A percentile compares a stretch with the other conserved stretches of the same genome.
These are phyloP conservation scores for Acer negundo DNA, from an alignment of 345 rosid species.

Conservation along the genomic window DNA sequence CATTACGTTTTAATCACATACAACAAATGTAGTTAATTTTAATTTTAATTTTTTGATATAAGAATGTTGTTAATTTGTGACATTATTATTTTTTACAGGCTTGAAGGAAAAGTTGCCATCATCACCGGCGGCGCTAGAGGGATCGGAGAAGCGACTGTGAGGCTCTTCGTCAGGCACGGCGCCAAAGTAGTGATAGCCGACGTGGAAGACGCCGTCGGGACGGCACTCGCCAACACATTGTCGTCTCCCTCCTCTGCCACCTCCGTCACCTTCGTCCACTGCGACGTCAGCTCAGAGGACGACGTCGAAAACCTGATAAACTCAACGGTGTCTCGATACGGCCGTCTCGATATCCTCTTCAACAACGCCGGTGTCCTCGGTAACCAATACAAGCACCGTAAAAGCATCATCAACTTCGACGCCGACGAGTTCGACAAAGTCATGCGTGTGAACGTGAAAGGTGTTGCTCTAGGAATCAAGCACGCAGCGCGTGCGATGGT, in stretches of 20 bases:
- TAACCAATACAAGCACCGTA: conserved; percentile 59
- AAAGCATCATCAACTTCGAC: conserved; percentile 72
- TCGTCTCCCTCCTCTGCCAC: conserved; percentile 39
- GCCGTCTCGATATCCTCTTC: conserved; percentile 60
- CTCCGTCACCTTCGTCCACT: conserved; percentile 55
- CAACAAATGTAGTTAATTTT: background rate
- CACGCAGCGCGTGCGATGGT: conserved; percentile 84
- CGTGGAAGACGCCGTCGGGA: conserved; percentile 54
- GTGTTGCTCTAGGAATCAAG: conserved; percentile 71
- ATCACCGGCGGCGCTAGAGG: conserved; percentile 88
- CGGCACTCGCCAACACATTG: conserved; percentile 44
- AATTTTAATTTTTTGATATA: background rate
- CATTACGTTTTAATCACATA: too few relatives aligned
- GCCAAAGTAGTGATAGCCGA: conserved; percentile 84
- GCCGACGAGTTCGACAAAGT: conserved; percentile 62
- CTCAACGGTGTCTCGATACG: conserved; percentile 51
- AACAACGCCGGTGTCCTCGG: conserved; percentile 91
- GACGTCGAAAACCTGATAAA: conserved; percentile 58
- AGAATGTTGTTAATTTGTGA: background rate
- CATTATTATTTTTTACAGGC: conserved; percentile 30
- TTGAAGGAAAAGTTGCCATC: conserved; percentile 80
- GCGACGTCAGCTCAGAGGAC: conserved; percentile 67
- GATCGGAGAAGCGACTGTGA: conserved; percentile 75
- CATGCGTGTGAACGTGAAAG: conserved; percentile 72
- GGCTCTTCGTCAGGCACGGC: conserved; percentile 66